Evolutionary conservation across 805 yeast genomes (phyloP).

Genomic region (Wickerhamomyces chambardii): DNA sequence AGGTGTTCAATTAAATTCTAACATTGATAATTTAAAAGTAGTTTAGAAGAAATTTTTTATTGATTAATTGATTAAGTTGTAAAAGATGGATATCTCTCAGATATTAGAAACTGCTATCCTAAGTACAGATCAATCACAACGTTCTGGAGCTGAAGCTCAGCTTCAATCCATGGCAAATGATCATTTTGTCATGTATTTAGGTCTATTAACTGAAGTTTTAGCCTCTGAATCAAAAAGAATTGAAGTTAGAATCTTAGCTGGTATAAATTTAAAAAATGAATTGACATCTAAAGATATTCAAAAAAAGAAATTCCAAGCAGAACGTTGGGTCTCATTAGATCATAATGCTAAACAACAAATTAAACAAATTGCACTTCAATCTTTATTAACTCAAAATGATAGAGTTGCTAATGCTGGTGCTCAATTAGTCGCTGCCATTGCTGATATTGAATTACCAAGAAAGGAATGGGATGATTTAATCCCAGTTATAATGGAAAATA

Average conservation of each 20-base stretch:
- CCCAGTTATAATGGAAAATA: conserved; percentile 76
- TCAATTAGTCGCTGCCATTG: conserved; percentile 92
- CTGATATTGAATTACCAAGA: conserved; percentile 88
- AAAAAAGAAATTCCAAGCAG: conserved; percentile 49
- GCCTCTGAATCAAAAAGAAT: conserved; percentile 53
- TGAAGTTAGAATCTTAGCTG: conserved; percentile 90
- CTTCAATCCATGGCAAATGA: conserved; percentile 61
- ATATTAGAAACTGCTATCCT: conserved; percentile 75
- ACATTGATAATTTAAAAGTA: no score
- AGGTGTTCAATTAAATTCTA: no score
- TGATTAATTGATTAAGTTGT: no score
- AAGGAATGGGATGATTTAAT: conserved; percentile 86
- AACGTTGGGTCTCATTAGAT: conserved; percentile 68
- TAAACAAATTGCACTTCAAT: conserved; percentile 52
- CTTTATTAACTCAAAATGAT: conserved; percentile 57
- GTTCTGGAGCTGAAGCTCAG: conserved; percentile 74
- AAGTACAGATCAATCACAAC: conserved; percentile 52
- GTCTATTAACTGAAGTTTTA: conserved; percentile 60
- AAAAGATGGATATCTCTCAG: conserved; percentile 48
- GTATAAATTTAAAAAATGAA: conserved; percentile 80
- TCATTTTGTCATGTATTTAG: conserved; percentile 69
- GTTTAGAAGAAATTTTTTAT: no score
- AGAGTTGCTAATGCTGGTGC: conserved; percentile 86
- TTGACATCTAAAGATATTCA: conserved; percentile 69
- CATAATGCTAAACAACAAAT: conserved; percentile 47